Base-by-base conservation (phyloP, 306 rosid species). In the Acacia acuminata region DNA sequence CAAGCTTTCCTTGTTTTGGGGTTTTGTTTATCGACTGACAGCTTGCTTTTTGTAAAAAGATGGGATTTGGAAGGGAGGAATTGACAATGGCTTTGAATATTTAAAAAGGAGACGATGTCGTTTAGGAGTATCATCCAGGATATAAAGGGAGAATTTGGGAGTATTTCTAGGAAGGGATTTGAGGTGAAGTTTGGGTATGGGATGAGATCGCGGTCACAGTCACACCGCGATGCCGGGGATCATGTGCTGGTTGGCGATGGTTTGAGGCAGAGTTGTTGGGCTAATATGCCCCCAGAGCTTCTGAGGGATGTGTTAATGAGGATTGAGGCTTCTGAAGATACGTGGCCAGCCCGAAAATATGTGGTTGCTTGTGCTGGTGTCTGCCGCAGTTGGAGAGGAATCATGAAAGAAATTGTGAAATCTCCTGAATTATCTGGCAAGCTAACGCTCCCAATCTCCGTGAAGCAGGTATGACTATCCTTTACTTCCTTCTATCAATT, bases 211-310 rank as follows among this genome's bases (percentile, higher is more conserved):
- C 91, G 94, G 86, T 96, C 99, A 68, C 92, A 90, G 86, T 91
- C 99, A 51, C 87, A 90, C 66, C 89, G 94, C 50, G 96, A 88
- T 60, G 93, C 78, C 30, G 87, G 83, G 82, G 90, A 87, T 45
- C 53, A 82, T 79, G 82, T 85, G 14, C 63, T 82, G 45, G 83
- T 82, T 25, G 75, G 85, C 51, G 91, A 91, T 83, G 94, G 91
- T 10, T 90, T 94, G 94, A 88, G 84, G 83, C 98, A 96, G 89
- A 96, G 99, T 85, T 96, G 94, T 79, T 96, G 99, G 99, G 97
- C 94, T 71, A 85, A 89, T 77, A 92, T 96, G 98, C 99, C 99
- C 0, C 94, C 83, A 11, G 99, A 96, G 96, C 92, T 96, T 75
- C 71, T 94, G 84, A 89, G 98, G 77, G 99, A 96, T 72, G 97